Evolutionary conservation across 768 basidiomycete species (phyloP).

Genomic region (Suillus paluster): DNA sequence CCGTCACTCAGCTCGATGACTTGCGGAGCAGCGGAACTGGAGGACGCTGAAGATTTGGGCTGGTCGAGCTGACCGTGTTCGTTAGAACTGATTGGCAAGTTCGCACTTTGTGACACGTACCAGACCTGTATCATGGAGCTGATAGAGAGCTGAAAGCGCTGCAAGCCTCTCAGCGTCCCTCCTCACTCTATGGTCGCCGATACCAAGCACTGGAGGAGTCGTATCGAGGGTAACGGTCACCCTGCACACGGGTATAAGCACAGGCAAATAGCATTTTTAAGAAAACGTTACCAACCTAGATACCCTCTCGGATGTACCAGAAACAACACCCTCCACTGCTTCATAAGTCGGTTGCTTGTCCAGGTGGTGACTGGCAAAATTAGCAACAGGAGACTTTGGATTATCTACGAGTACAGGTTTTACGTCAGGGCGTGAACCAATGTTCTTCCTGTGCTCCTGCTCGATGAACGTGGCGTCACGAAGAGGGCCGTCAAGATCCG

Average conservation of each 20-base stretch:
- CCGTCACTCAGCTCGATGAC: constrained; percentile 61
- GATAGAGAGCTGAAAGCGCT: constrained; percentile 72
- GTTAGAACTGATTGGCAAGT: constrained; percentile 9
- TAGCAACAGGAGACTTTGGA: constrained; percentile 57
- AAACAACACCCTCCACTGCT: constrained; percentile 27
- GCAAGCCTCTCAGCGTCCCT: constrained; percentile 78
- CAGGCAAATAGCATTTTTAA: not conserved
- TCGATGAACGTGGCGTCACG: constrained; percentile 41
- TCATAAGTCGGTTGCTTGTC: constrained; percentile 32
- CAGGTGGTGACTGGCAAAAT: constrained; percentile 33
- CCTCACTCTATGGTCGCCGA: constrained; percentile 62
- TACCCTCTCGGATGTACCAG: constrained; percentile 9
- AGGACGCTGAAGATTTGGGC: constrained; percentile 21
- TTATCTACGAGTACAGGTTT: constrained; percentile 42
- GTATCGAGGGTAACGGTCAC: constrained; percentile 31
- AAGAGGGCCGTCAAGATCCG: constrained; percentile 36
- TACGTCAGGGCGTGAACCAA: constrained; percentile 17
- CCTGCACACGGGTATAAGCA: constrained; percentile 16
- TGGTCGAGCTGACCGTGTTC: constrained; percentile 30
- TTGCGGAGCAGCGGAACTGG: constrained; percentile 12
- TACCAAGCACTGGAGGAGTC: constrained; percentile 50
- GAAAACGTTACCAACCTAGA: constrained; percentile 1
- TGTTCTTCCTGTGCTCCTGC: constrained; percentile 23
- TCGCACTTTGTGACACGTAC: constrained; percentile 49
- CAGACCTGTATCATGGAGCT: constrained; percentile 63